Conservation (phyloP, 305 asterid species). For the Fraxinus xanthoxyloides region DNA sequence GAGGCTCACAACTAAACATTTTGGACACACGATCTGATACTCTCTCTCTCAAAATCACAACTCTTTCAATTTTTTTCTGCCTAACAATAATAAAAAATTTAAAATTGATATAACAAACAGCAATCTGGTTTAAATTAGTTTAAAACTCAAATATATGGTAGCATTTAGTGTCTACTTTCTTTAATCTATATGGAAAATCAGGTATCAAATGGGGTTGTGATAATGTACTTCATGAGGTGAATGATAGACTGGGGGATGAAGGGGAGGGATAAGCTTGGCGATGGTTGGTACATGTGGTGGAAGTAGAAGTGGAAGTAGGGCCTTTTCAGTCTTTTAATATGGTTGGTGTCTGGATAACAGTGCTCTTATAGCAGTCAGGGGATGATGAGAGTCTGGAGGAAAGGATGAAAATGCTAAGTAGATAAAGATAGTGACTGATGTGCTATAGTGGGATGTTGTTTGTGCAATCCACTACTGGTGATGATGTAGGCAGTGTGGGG, state of each 20-base stretch:
- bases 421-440: neutral
- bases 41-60: neutral
- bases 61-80: conserved; percentile 6
- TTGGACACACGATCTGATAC: neutral
- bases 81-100: neutral
- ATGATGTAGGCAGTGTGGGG: neutral
- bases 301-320: neutral
- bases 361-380: neutral
- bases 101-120: neutral
- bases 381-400: neutral
- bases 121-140: neutral
- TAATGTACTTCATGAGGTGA: neutral
- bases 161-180: neutral
- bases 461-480: neutral
- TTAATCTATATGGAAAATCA: neutral
- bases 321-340: neutral
- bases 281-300: neutral
- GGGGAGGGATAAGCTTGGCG: neutral
- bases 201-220: neutral
- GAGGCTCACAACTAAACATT: neutral
- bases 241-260: neutral
- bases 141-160: neutral
- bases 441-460: neutral
- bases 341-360: neutral
- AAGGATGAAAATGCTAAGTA: neutral